Percentiles rank a stretch among this genome's conserved stretches.
These are phyloP conservation scores for Zasmidium angulare DNA, from an alignment of 2,329 filamentous ascomycete genomes.

Conservation along the genomic window DNA sequence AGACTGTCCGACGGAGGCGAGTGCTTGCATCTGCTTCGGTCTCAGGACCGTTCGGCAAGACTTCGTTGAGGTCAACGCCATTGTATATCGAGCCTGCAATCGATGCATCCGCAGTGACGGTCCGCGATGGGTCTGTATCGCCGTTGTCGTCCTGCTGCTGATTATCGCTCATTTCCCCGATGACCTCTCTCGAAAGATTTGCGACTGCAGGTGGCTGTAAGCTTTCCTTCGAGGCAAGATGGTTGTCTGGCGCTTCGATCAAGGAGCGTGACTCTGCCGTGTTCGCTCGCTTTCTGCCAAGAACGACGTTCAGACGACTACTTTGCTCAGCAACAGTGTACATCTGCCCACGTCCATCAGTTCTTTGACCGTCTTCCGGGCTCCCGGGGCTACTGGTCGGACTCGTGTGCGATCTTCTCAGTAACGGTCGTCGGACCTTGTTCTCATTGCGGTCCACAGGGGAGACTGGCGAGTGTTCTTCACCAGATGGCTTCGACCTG, in stretches of 20 bases:
- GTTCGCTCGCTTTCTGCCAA: constrained; percentile 14
- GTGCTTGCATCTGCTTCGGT: constrained; percentile 45
- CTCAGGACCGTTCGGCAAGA: constrained; percentile 52
- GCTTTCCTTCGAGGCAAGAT: constrained; percentile 12
- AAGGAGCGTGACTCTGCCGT: constrained; percentile 14
- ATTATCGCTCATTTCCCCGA: neutral
- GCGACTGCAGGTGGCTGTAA: constrained; percentile 3
- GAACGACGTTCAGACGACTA: constrained; percentile 15
- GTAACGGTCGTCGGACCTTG: constrained; percentile 19
- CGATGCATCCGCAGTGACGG: constrained; percentile 42
- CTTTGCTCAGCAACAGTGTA: constrained; percentile 18
- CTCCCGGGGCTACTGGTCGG: constrained; percentile 32
- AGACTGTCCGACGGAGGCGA: constrained; percentile 58
- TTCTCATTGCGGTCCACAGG: constrained; percentile 23
- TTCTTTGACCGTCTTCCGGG: constrained; percentile 22
- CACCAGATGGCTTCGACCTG: constrained; percentile 38
- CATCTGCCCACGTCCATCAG: constrained; percentile 9
- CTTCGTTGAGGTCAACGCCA: constrained; percentile 60
- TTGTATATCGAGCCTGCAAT: constrained; percentile 60
- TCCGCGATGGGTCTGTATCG: constrained; percentile 8
- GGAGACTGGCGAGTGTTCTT: constrained; percentile 24
- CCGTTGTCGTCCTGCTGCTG: constrained; percentile 7
- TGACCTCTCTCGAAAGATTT: constrained; percentile 6
- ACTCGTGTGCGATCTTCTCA: constrained; percentile 26
- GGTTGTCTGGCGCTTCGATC: neutral